Conservation (phyloP, 805 yeast genomes). For the Groenewaldozyma salmanticensis region DNA sequence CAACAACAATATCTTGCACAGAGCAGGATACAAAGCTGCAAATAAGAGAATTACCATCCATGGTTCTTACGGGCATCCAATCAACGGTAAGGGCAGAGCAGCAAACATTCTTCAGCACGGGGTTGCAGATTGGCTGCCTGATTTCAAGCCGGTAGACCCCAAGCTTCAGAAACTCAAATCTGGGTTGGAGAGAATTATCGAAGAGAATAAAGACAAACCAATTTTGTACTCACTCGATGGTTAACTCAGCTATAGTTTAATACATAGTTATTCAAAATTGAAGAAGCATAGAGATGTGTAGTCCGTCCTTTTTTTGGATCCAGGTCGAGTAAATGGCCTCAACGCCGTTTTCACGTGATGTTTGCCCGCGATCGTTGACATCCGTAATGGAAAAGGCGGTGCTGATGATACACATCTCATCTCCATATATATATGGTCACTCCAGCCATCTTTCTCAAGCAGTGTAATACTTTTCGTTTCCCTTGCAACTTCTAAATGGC, state of each 20-base stretch:
- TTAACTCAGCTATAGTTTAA: not conserved
- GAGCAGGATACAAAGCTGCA: slow-evolving; percentile 35
- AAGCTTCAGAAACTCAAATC: slow-evolving; percentile 7
- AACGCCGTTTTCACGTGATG: too few species aligned
- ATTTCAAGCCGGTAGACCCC: slow-evolving; percentile 11
- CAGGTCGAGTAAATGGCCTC: too few species aligned
- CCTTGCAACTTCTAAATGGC: too few species aligned
- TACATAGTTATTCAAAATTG: too few species aligned
- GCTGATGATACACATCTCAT: too few species aligned
- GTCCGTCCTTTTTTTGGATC: too few species aligned
- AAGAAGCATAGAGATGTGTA: too few species aligned
- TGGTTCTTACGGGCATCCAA: slow-evolving; percentile 40
- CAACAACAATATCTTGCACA: slow-evolving; percentile 40
- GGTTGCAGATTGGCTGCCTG: slow-evolving; percentile 34
- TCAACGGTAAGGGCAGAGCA: slow-evolving; percentile 35
- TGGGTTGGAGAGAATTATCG: slow-evolving; percentile 9
- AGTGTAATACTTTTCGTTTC: too few species aligned
- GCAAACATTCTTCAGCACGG: slow-evolving; percentile 47
- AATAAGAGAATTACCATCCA: slow-evolving; percentile 37
- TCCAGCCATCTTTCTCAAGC: too few species aligned
- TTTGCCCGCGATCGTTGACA: too few species aligned
- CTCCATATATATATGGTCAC: too few species aligned
- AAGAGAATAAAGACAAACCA: slow-evolving; percentile 9
- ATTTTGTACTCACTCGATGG: slow-evolving; percentile 11
- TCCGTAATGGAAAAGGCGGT: too few species aligned